phyloP scores from a whole-genome alignment of 192 early-diverging fungal genomes.

The Coemansia nantahalensis region DNA sequence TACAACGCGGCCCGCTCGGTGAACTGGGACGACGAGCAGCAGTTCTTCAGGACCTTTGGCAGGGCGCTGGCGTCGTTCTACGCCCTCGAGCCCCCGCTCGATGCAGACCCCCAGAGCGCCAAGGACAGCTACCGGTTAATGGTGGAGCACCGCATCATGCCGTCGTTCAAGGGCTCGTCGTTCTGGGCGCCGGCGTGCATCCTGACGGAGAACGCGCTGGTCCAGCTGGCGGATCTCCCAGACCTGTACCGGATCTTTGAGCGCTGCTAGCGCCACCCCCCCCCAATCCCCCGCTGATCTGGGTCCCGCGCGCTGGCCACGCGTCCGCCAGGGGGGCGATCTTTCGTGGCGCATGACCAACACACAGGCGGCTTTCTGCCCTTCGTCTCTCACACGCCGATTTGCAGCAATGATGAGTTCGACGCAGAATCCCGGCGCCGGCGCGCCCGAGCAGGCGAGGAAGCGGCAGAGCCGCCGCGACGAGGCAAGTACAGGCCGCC shows the following conservation, averaged over 20 bases:
- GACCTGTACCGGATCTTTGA: slow-evolving; percentile 97
- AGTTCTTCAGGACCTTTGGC: slow-evolving; percentile 76
- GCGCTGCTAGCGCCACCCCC: slow-evolving; percentile 61
- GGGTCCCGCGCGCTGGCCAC: too few species aligned
- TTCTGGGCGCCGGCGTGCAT: slow-evolving; percentile 67
- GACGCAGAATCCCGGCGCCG: slow-evolving; percentile 23
- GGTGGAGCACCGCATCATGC: slow-evolving; percentile 79
- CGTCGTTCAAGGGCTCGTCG: slow-evolving; percentile 66
- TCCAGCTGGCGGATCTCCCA: slow-evolving; percentile 78
- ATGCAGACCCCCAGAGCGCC: slow-evolving; percentile 25
- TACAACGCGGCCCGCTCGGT: slow-evolving; percentile 77
- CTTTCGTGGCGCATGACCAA: too few species aligned
- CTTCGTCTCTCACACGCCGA: too few species aligned
- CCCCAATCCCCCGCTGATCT: too few species aligned
- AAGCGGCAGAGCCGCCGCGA: slow-evolving; percentile 48
- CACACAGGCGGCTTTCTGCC: too few species aligned
- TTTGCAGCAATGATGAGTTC: slow-evolving; percentile 55
- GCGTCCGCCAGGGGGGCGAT: too few species aligned
- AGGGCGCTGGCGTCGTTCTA: slow-evolving; percentile 54
- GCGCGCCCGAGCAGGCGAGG: slow-evolving; percentile 43
- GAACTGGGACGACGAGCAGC: slow-evolving; percentile 80
- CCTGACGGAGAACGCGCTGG: slow-evolving; percentile 59
- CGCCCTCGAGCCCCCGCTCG: slow-evolving; percentile 50
- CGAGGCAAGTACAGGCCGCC: slow-evolving; percentile 28
- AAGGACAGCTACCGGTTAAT: slow-evolving; percentile 60